phyloP scores from a whole-genome alignment of 306 rosid species.

The Elaeagnus macrophylla region DNA sequence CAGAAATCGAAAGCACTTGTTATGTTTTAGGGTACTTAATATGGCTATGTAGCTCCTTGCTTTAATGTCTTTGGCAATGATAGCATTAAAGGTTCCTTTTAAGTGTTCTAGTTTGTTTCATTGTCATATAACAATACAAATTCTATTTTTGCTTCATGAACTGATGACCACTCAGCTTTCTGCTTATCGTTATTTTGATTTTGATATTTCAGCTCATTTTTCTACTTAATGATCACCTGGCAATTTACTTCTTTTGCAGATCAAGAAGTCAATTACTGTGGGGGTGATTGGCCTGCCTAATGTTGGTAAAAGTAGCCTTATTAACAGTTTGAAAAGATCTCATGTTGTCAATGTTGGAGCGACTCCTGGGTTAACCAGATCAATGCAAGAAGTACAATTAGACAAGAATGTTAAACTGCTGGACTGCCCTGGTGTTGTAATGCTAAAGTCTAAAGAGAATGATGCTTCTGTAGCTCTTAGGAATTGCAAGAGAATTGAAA shows the following conservation, averaged over 20 bases:
- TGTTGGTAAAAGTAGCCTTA: conserved; percentile 97
- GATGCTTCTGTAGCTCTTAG: conserved; percentile 59
- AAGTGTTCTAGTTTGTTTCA: too few species aligned
- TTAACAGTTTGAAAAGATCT: conserved; percentile 70
- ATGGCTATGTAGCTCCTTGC: too few species aligned
- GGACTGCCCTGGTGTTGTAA: conserved; percentile 96
- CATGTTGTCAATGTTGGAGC: conserved; percentile 80
- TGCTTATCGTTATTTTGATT: not conserved
- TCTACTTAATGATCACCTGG: conserved; percentile 7
- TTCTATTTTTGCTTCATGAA: too few species aligned
- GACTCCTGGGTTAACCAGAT: conserved; percentile 84
- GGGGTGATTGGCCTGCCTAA: conserved; percentile 92
- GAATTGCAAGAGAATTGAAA: conserved; percentile 92
- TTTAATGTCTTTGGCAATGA: too few species aligned
- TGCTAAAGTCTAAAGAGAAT: conserved; percentile 58
- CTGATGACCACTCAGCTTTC: too few species aligned
- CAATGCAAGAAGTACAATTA: conserved; percentile 83
- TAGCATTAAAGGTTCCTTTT: too few species aligned
- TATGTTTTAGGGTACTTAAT: too few species aligned
- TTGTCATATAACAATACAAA: too few species aligned
- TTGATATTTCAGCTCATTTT: not conserved
- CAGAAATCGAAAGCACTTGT: too few species aligned
- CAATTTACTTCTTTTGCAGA: conserved; percentile 36
- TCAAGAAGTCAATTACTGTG: conserved; percentile 86
- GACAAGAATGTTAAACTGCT: conserved; percentile 80